Evolutionary conservation across 495 filamentous ascomycete species (phyloP).

Genomic region (Aspergillus baeticus): DNA sequence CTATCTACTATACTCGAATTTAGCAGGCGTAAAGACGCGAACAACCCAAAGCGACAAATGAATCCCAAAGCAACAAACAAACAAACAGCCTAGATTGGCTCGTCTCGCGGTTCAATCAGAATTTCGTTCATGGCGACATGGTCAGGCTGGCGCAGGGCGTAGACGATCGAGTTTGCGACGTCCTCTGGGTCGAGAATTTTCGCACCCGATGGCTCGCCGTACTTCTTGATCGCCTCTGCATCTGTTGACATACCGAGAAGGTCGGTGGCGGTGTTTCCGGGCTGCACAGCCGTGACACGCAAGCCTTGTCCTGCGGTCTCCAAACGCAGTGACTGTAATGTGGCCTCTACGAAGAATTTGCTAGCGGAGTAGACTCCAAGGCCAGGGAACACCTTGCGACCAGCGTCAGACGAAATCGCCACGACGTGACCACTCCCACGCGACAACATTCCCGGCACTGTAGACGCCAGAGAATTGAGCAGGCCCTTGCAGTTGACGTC

Average conservation of each 20-base stretch:
- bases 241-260: slow-evolving; percentile 65
- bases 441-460: slow-evolving; percentile 60
- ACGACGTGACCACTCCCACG: slow-evolving; percentile 62
- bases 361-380: slow-evolving; percentile 70
- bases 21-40: neutral
- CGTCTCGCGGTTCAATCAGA: slow-evolving; percentile 67
- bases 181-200: slow-evolving; percentile 63
- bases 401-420: slow-evolving; percentile 68
- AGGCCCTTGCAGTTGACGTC: slow-evolving; percentile 74
- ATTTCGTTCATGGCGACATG: slow-evolving; percentile 72
- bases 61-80: neutral
- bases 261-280: slow-evolving; percentile 64
- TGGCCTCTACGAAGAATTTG: slow-evolving; percentile 74
- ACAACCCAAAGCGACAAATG: neutral
- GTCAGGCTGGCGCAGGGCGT: slow-evolving; percentile 60
- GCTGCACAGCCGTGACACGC: slow-evolving; percentile 64
- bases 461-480: slow-evolving; percentile 58
- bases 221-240: slow-evolving; percentile 66
- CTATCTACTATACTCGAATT: neutral
- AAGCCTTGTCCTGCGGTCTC: slow-evolving; percentile 66
- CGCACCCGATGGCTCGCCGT: slow-evolving; percentile 63
- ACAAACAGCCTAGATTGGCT: slow-evolving; percentile 57
- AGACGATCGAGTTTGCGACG: slow-evolving; percentile 63
- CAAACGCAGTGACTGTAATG: slow-evolving; percentile 61
- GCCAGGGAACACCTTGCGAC: slow-evolving; percentile 69